These are phyloP conservation scores for Hibiscus tridactylites DNA, from an alignment of 345 rosid species.

Conservation along the genomic window DNA sequence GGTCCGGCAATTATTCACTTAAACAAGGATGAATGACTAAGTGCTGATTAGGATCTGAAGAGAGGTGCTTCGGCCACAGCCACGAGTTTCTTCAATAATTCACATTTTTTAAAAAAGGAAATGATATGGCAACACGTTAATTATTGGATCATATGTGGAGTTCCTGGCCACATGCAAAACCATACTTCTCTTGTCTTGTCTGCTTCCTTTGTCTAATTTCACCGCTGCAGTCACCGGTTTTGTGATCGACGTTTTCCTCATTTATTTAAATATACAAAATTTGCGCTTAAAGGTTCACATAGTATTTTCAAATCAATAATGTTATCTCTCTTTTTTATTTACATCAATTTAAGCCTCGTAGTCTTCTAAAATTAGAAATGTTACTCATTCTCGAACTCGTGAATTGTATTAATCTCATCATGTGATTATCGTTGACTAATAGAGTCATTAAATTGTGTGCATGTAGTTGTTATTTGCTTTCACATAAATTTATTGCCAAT, in stretches of 20 bases:
- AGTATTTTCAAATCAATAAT: too few relatives aligned
- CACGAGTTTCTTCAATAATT: not conserved
- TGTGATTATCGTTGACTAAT: too few relatives aligned
- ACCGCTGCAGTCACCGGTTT: not conserved
- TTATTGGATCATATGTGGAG: not conserved
- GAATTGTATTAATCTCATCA: too few relatives aligned
- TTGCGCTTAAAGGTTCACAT: too few relatives aligned
- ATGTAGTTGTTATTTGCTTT: too few relatives aligned
- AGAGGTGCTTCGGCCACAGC: not conserved
- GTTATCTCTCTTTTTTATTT: too few relatives aligned
- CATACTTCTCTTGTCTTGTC: not conserved
- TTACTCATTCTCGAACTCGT: too few relatives aligned
- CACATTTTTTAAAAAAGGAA: not conserved
- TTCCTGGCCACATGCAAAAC: constrained; percentile 13
- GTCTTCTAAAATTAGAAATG: too few relatives aligned
- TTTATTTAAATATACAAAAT: too few relatives aligned
- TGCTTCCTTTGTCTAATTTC: not conserved
- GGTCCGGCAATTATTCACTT: not conserved
- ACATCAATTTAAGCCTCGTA: too few relatives aligned
- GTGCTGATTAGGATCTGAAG: constrained; percentile 23
- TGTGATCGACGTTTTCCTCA: not conserved
- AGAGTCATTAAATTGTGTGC: too few relatives aligned
- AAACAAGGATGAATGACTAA: not conserved
- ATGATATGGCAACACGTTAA: not conserved
- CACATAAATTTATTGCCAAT: too few relatives aligned